Conservation (phyloP, 805 yeast species). For the Wickerhamiella brachini region DNA sequence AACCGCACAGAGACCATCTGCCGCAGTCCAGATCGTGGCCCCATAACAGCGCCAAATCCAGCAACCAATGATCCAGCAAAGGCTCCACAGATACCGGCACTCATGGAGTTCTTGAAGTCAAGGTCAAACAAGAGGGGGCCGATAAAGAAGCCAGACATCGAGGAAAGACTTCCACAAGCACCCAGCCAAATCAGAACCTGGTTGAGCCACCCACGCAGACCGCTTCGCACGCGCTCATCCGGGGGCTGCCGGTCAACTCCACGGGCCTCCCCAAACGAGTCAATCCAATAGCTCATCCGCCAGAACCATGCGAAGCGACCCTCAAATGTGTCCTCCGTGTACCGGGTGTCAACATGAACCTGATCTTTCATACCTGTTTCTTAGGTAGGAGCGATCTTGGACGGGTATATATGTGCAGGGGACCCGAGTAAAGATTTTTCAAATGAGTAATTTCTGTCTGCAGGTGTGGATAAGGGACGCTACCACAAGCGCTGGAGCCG, state of each 20-base stretch:
- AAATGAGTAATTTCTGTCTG: background rate
- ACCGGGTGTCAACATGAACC: background rate
- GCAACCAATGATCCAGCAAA: slow-evolving; percentile 62
- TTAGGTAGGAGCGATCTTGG: background rate
- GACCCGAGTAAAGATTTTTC: background rate
- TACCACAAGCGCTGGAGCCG: background rate
- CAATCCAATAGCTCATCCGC: slow-evolving; percentile 25
- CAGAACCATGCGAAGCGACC: slow-evolving; percentile 16
- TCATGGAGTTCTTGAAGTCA: slow-evolving; percentile 49
- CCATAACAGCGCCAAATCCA: slow-evolving; percentile 74
- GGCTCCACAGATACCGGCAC: slow-evolving; percentile 50
- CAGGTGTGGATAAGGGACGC: background rate
- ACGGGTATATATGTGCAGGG: background rate
- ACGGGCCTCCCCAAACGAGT: slow-evolving; percentile 50
- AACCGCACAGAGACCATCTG: slow-evolving; percentile 77
- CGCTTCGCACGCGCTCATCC: slow-evolving; percentile 34
- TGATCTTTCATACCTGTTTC: background rate
- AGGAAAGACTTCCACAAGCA: slow-evolving; percentile 78
- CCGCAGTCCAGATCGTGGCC: slow-evolving; percentile 80
- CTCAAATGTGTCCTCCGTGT: background rate
- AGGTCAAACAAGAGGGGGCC: slow-evolving; percentile 62
- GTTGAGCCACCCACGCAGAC: slow-evolving; percentile 13
- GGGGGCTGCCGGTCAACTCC: slow-evolving; percentile 70
- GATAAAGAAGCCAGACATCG: slow-evolving; percentile 70
- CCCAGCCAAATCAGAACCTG: slow-evolving; percentile 71